Base-by-base conservation (phyloP, 805 yeast species). In the Saccharomycopsis vini region DNA sequence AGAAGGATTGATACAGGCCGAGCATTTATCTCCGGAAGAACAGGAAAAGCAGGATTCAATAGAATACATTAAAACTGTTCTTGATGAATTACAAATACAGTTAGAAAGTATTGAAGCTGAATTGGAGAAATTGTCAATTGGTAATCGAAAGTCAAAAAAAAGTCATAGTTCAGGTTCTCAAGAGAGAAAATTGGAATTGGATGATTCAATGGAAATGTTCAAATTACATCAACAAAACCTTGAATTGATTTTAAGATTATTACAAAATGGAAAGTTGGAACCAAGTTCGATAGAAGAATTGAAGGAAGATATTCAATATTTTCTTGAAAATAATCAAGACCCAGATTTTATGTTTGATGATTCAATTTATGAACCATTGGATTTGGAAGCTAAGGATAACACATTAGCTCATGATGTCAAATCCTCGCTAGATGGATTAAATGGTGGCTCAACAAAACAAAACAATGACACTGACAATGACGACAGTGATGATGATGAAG, bases 331-430 rank as follows among this genome's bases (percentile, higher is more conserved):
- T 50, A 90, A 90, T 58, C 92, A 83, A 61, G 96, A 88, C 44
- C 89, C 79, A 3, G 95, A 89, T 56, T 90, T 88, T 60, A 81
- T 89, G 28, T 97, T 88, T 57, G 95, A 90, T 61, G 96, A 89
- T 54, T 88, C 86, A 12, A 75, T 90, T 49, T 92, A 90, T 62
- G 97, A 92, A 53, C 86, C 79, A 47, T 71, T 92, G 54, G 88
- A 81, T 36, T 72, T 88, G 36, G 79, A 71, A 47, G 81, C 77
- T 13, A 13, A 47, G 9, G 47, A 46, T 34, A 43, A 43, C 20
- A 18, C 44, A 1, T 22, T 46, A n/a, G 50, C 28, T 13, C 47
- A 45, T 31, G 50, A 46, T 20, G 50, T 46, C 13, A 46, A 30
- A 16, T 19, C 36, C n/a, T 9, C n/a, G n/a, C n/a, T n/a, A n/a